A percentile compares a stretch with the other conserved stretches of the same genome.
Evolutionary conservation across 2,329 filamentous ascomycete genomes (phyloP).

Genomic region (Talaromyces marneffei): DNA sequence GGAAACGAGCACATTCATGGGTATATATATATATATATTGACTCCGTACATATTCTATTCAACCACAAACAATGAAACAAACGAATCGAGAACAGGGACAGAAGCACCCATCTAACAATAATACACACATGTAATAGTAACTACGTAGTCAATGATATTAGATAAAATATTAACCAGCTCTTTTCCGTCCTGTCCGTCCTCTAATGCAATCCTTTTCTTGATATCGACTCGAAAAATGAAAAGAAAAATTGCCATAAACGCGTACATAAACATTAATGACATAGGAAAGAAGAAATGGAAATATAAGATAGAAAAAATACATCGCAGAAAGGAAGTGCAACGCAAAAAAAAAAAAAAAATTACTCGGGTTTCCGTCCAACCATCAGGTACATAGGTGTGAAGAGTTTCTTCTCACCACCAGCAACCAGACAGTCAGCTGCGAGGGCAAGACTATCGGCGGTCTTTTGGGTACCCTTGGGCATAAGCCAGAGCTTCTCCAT

Average conservation of each 20-base stretch:
- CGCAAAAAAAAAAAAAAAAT: neutral
- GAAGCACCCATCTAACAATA: neutral
- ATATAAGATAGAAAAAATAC: slow-evolving; percentile 3
- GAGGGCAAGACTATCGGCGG: slow-evolving; percentile 77
- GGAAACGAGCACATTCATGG: too few relatives aligned
- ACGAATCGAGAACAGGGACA: neutral
- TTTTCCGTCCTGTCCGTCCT: neutral
- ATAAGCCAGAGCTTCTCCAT: slow-evolving; percentile 71
- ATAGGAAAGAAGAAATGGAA: neutral
- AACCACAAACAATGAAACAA: neutral
- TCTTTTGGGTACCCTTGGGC: slow-evolving; percentile 83
- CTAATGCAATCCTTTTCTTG: slow-evolving; percentile 10
- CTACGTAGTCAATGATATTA: neutral
- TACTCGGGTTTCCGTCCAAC: slow-evolving; percentile 73
- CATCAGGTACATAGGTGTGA: slow-evolving; percentile 98
- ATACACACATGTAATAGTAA: neutral
- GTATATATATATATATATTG: neutral
- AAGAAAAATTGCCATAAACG: slow-evolving; percentile 1
- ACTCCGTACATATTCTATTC: neutral
- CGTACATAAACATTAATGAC: slow-evolving; percentile 10
- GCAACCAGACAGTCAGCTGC: slow-evolving; percentile 82
- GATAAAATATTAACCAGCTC: neutral
- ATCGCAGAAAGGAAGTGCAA: slow-evolving; percentile 6
- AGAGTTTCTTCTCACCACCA: slow-evolving; percentile 82
- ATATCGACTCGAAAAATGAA: neutral